Conservation (phyloP, 352 stramenopile species). For the Phytophthora syringae region DNA sequence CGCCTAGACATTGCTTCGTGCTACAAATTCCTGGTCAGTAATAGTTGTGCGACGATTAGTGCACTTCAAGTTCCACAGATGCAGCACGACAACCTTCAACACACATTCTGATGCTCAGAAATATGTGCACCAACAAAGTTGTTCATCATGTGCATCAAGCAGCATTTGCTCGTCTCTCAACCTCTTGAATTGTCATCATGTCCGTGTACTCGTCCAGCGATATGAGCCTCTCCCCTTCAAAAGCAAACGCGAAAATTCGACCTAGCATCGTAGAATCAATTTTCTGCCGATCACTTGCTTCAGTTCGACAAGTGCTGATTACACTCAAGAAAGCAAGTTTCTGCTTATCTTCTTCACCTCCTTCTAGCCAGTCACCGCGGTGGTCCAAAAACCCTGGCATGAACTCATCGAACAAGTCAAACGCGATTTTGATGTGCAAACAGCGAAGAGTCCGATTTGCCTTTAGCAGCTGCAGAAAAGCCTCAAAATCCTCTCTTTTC, state of each 20-base stretch:
- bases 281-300: constrained; percentile 10
- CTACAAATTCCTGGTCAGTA: no score
- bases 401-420: constrained; percentile 31
- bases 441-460: constrained; percentile 27
- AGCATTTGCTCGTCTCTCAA: constrained; percentile 15
- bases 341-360: constrained; percentile 9
- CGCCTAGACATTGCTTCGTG: no score
- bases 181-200: constrained; percentile 27
- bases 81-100: no score
- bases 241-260: constrained; percentile 29
- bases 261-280: constrained; percentile 21
- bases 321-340: constrained; percentile 29
- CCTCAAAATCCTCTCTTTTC: constrained; percentile 11
- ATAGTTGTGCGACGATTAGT: no score
- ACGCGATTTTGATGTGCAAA: constrained; percentile 30
- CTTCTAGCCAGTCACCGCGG: constrained; percentile 23
- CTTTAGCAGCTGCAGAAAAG: constrained; percentile 16
- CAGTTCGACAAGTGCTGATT: constrained; percentile 1
- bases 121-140: neutral
- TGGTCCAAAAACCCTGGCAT: constrained; percentile 27
- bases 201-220: constrained; percentile 37
- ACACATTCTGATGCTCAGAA: no score
- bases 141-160: neutral
- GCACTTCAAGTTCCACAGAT: no score
- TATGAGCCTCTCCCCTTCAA: constrained; percentile 19